phyloP scores from a whole-genome alignment of 345 rosid genomes.

The Pistacia integerrima region DNA sequence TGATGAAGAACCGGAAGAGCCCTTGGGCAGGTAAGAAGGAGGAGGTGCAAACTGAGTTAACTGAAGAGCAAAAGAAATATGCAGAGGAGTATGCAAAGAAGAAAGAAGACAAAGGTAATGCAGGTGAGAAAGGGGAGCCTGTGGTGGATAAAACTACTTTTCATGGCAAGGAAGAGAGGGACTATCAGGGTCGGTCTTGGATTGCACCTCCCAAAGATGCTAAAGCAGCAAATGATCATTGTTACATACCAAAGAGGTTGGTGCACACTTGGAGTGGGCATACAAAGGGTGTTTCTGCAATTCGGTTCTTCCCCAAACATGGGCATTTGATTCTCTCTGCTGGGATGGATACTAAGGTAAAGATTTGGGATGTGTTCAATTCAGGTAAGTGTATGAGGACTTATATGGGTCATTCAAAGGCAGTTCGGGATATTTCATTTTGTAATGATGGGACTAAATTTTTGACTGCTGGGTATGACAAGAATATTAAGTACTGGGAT shows the following conservation, averaged over 20 bases:
- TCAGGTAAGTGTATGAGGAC: constrained; percentile 99
- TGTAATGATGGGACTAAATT: constrained; percentile 97
- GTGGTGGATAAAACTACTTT: constrained; percentile 82
- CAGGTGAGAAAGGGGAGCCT: constrained; percentile 74
- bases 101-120: constrained; percentile 80
- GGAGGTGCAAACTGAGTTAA: constrained; percentile 70
- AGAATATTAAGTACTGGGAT: constrained; percentile 95
- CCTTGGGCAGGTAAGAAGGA: constrained; percentile 98
- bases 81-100: constrained; percentile 95
- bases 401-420: constrained; percentile 96
- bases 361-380: constrained; percentile 98
- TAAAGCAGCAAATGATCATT: constrained; percentile 88
- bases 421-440: constrained; percentile 91
- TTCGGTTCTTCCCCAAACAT: constrained; percentile 89
- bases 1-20: constrained; percentile 79
- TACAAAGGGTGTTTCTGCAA: constrained; percentile 83
- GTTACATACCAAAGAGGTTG: constrained; percentile 78
- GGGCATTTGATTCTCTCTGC: constrained; percentile 99
- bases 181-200: constrained; percentile 98
- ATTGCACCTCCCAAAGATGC: constrained; percentile 93
- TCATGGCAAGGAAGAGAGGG: constrained; percentile 94
- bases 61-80: constrained; percentile 97
- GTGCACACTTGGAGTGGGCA: constrained; percentile 93
- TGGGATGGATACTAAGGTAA: constrained; percentile 94
- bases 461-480: constrained; percentile 91